Evolutionary conservation across 75 land plant genomes (phyloP), one percentile per base, ranked within the genome.

Genomic region (Sequoia sempervirens): DNA sequence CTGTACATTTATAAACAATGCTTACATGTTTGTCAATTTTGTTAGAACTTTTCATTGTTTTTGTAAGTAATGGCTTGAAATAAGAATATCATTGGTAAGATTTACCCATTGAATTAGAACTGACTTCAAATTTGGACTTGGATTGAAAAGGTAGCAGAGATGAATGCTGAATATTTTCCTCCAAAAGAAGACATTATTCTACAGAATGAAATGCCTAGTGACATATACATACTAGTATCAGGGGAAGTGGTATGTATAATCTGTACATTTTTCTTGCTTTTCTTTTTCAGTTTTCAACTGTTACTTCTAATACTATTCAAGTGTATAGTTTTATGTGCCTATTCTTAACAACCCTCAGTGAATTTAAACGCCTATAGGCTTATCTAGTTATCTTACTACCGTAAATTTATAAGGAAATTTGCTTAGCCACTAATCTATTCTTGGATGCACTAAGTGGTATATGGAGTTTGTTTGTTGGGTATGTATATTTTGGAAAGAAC

Each of bases 91-190:
- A 70, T 30, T 32, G 37, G 4, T 70, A 70, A 70, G 2, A 70
- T 32, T 15, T 8, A 32, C 15, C 37, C 36, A 70, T 32, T 70
- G 37, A 70, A 70, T 70, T 28, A 70, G 0, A 70, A 32, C 73
- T 70, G 73, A 70, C n/a, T 70, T 70, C 36, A 32, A 32, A 70
- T 28, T 81, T 32, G 36, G 15, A 70, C 73, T 30, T 70, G 37
- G 36, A 70, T 70, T 70, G 73, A 75, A 56, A 80, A 88, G 89
- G 89, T 88, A 34, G 75, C 89, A n/a, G 89, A 88, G 76, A 88
- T 88, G 89, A 75, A 79, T 47, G 88, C 83, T 54, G 89, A 88
- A 80, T 88, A 86, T 80, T 86, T 86, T 82, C 89, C 89, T 52
- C 89, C 89, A 37, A 70, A 80, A 66, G 89, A 86, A 80, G 87